Percentiles rank a stretch among this genome's conserved stretches.
Conservation (phyloP, 768 basidiomycete species). For the Mycena polygramma region DNA sequence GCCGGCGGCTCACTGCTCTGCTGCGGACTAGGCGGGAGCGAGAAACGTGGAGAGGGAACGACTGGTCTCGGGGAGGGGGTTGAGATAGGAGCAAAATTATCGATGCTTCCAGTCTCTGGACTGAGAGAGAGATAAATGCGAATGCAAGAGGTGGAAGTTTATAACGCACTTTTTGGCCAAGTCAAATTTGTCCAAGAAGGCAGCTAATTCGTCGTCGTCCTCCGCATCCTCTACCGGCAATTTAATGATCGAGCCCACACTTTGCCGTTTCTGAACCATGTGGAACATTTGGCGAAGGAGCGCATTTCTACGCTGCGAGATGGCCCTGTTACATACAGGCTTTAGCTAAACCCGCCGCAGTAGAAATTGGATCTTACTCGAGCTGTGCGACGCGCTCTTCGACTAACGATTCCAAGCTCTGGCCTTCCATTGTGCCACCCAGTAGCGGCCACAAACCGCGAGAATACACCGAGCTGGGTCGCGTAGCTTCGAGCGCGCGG, state of each 20-base stretch:
- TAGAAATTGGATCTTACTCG: slow-evolving; percentile 47
- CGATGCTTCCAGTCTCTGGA: slow-evolving; percentile 57
- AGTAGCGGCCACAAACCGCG: background rate
- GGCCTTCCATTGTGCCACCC: slow-evolving; percentile 35
- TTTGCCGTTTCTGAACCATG: slow-evolving; percentile 69
- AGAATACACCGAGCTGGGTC: background rate
- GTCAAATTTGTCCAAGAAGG: slow-evolving; percentile 71
- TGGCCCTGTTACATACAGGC: slow-evolving; percentile 58
- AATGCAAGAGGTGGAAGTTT: background rate
- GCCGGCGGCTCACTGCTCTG: slow-evolving; percentile 14
- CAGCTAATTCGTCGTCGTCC: slow-evolving; percentile 58
- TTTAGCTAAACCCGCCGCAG: slow-evolving; percentile 13
- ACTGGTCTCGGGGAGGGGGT: slow-evolving; percentile 30
- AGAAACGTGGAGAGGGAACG: slow-evolving; percentile 8
- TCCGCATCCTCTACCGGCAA: slow-evolving; percentile 48
- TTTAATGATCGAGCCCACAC: slow-evolving; percentile 55
- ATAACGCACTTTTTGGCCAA: slow-evolving; percentile 49
- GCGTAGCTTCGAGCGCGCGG: background rate
- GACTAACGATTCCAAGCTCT: slow-evolving; percentile 52
- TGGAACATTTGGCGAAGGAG: slow-evolving; percentile 79
- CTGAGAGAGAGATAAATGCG: slow-evolving; percentile 43
- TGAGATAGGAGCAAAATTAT: slow-evolving; percentile 48
- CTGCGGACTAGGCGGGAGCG: slow-evolving; percentile 12
- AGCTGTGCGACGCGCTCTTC: slow-evolving; percentile 60
- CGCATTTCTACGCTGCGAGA: slow-evolving; percentile 75